Conservation (phyloP, 164 flowering plant genomes). For the Chimonanthus praecox region DNA sequence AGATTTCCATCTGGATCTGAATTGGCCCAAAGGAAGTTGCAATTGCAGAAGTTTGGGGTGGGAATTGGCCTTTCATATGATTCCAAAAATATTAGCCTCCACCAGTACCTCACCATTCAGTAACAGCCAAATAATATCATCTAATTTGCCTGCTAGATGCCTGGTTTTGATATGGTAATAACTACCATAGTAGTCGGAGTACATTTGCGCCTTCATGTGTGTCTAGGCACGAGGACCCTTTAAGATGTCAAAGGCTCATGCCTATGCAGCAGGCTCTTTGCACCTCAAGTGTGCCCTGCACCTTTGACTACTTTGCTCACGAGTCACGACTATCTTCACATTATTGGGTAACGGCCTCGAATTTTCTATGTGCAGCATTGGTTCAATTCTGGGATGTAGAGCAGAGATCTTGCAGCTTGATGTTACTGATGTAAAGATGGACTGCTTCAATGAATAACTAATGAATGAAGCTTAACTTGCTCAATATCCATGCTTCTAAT, state of each 20-base stretch:
- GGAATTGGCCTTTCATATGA: background rate
- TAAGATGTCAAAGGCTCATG: background rate
- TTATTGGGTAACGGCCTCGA: background rate
- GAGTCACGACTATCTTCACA: background rate
- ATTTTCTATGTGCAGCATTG: conserved; percentile 47
- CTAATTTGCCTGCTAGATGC: no score
- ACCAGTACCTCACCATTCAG: background rate
- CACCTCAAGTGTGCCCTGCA: background rate
- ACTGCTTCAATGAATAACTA: conserved; percentile 37
- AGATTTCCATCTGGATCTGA: background rate
- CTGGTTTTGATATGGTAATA: no score
- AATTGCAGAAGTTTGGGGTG: background rate
- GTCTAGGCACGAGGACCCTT: background rate
- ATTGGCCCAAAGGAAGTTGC: background rate
- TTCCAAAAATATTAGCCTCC: background rate
- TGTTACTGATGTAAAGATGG: conserved; percentile 94
- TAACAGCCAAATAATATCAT: no score
- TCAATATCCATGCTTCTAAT: no score
- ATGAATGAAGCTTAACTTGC: background rate
- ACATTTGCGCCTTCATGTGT: background rate
- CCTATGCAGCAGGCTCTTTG: background rate
- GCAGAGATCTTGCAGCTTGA: conserved; percentile 96
- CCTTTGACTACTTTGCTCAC: background rate
- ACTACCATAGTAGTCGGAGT: no score
- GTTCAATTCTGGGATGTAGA: conserved; percentile 82